Percentiles rank a stretch among this genome's conserved stretches.
phyloP scores from a whole-genome alignment of 2,329 filamentous ascomycete species.

The Pestalotiopsis sp. region DNA sequence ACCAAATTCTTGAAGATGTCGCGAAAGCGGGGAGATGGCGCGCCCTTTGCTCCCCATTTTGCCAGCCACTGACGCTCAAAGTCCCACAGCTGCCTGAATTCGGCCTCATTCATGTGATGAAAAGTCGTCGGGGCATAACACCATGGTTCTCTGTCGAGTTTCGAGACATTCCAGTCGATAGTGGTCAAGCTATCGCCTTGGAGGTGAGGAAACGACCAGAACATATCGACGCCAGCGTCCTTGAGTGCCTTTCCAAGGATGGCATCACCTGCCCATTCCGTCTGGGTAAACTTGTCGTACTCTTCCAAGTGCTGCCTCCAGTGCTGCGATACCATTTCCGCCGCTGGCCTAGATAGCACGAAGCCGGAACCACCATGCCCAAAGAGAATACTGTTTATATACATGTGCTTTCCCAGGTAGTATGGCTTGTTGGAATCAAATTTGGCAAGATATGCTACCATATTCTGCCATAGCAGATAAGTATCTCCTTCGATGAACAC shows the following conservation, averaged over 20 bases:
- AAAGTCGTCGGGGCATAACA: slow-evolving; percentile 51
- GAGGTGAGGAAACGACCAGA: slow-evolving; percentile 49
- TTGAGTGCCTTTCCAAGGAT: slow-evolving; percentile 49
- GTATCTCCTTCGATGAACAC: slow-evolving; percentile 63
- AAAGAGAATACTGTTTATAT: slow-evolving; percentile 51
- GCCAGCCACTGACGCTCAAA: slow-evolving; percentile 42
- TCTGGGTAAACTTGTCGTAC: slow-evolving; percentile 46
- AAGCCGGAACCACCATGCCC: slow-evolving; percentile 57
- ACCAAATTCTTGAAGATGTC: slow-evolving; percentile 31
- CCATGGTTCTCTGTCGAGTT: slow-evolving; percentile 44
- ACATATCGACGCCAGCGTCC: slow-evolving; percentile 45
- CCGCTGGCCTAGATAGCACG: slow-evolving; percentile 50
- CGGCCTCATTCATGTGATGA: slow-evolving; percentile 46
- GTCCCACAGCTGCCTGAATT: slow-evolving; percentile 43
- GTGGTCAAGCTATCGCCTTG: slow-evolving; percentile 39
- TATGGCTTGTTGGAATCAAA: slow-evolving; percentile 49
- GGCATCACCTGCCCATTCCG: slow-evolving; percentile 52
- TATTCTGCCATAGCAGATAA: slow-evolving; percentile 55
- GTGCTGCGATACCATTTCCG: slow-evolving; percentile 44
- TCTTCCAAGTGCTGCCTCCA: slow-evolving; percentile 41
- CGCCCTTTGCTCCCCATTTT: slow-evolving; percentile 16
- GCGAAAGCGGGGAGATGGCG: slow-evolving; percentile 24
- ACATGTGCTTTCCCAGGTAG: slow-evolving; percentile 58
- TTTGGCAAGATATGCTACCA: slow-evolving; percentile 53
- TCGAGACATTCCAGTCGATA: slow-evolving; percentile 42